Conservation (phyloP, 768 basidiomycete species). For the Calvatia gigantea region DNA sequence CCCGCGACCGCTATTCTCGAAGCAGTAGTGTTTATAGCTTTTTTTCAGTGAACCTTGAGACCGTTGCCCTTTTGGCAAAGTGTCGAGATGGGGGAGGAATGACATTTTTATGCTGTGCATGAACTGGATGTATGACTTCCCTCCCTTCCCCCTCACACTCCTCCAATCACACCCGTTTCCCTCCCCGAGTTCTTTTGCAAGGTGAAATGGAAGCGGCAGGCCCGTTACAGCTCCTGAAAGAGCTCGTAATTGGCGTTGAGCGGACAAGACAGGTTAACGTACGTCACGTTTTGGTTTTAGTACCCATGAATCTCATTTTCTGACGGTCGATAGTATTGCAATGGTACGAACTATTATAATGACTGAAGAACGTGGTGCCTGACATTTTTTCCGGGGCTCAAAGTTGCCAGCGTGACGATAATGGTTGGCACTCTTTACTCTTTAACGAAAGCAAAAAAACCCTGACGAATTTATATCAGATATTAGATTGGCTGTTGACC, state of each 20-base stretch:
- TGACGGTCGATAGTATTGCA: slow-evolving; percentile 5
- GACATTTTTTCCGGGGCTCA: background rate
- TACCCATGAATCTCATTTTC: background rate
- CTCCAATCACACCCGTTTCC: background rate
- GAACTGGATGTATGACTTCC: background rate
- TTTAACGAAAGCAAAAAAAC: background rate
- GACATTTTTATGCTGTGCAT: background rate
- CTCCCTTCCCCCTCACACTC: background rate
- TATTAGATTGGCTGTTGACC: slow-evolving; percentile 22
- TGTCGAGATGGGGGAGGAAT: background rate
- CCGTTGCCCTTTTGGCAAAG: background rate
- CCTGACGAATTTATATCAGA: background rate
- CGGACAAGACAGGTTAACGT: slow-evolving; percentile 11
- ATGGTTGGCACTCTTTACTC: background rate
- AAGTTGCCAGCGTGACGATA: slow-evolving; percentile 8
- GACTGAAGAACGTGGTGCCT: background rate
- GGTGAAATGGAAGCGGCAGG: background rate
- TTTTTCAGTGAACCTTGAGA: background rate
- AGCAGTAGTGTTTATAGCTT: background rate
- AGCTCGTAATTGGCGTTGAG: background rate
- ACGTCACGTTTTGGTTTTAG: background rate
- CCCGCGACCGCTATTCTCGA: background rate
- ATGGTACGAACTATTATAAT: background rate
- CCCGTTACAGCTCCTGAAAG: slow-evolving; percentile 3
- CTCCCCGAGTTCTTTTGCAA: background rate